Evolutionary conservation across 176 grass and related monocot species (phyloP), one percentile per base, ranked within the genome.

Genomic region (Ampelocalamus luodianensis): DNA sequence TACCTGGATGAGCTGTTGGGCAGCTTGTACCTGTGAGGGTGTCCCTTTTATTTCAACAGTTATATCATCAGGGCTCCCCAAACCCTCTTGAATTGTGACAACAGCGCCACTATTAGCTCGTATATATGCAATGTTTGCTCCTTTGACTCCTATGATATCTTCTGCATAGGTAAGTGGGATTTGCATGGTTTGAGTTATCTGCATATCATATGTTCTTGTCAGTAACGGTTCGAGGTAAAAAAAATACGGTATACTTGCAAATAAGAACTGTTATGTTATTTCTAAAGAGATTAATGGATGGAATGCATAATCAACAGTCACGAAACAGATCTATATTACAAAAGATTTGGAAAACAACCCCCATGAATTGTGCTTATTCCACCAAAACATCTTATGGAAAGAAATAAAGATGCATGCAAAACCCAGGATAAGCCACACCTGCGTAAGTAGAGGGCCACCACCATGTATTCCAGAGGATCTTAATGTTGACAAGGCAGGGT

Each of bases 181-280:
- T 94, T 99, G 93, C 96, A 99, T 99, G 45, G 90, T 99, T 77
- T 99, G 93, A 59, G 89, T 99, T 89, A 99, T 83, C 96, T 99
- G 89, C 76, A 71, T 49, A 49, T 18, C 42, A 71, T 64, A 70
- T 50, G 16, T 77, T 82, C 15, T 73, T 84, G 70, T 92, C 79
- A 83, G 82, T 60, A 92, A 78, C 60, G 34, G 36, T 59, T 65
- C 1, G 3, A 71, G 26, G 22, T 17, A 12, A 59, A 78, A 54
- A 89, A 77, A 37, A 34, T 46, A 74, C 20, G n/a, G 10, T 29
- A 18, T 67, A 39, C 15, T 74, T 60, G 12, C 12, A 48, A 67
- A 18, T 18, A 89, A 73, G 26, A 73, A 46, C 51, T 46, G 15
- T 32, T 63, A 39, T 82, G 22, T 72, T 23, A 65, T 50, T 23